Evolutionary conservation across 768 basidiomycete genomes (phyloP), one percentile per base, ranked within the genome.

Genomic region (Chalciporus pseudorubinellus): DNA sequence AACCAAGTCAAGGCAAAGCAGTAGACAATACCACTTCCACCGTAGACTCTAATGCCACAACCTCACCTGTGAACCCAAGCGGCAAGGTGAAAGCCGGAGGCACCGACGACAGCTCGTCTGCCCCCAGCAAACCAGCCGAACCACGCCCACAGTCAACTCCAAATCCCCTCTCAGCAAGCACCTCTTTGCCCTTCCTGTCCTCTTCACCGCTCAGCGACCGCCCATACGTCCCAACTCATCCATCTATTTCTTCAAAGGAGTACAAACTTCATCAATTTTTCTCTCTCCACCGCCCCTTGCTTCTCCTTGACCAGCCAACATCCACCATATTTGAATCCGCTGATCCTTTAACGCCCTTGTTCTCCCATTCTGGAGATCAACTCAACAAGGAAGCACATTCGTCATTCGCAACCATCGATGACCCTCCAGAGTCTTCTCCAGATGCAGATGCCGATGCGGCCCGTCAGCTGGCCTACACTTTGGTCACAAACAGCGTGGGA

Each of bases 241-340:
- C 84, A 1, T 58, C 77, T 21, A 60, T 91, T 49, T 81, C 76
- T 48, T 64, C 84, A 11, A 81, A 84, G 55, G 87, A 88, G 58
- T 83, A 87, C 69, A 87, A 84, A 62, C 77, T 91, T 11, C 89
- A 92, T 64, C 86, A 88, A 48, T 92, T 93, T 70, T 92, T 93
- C 71, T 81, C 90, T 3, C 73, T 90, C 28, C 84, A 92, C 60
- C 80, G 90, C 12, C 90, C 90, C 1, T 75, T 92, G 2, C 79
- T 92, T 19, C 79, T 88, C 33, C 75, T 92, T 39, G 71, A 78
- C 24, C 79, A 84, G 54, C 83, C 89, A 0, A 59, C 82, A 0
- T 72, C 81, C 9, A 70, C 83, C 50, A 74, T 90, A 50, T 78
- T 80, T 52, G 75, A 77, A 36, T 55, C 72, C 12, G 34, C 45